Conservation (phyloP, 306 rosid genomes). For the Vicia villosa region DNA sequence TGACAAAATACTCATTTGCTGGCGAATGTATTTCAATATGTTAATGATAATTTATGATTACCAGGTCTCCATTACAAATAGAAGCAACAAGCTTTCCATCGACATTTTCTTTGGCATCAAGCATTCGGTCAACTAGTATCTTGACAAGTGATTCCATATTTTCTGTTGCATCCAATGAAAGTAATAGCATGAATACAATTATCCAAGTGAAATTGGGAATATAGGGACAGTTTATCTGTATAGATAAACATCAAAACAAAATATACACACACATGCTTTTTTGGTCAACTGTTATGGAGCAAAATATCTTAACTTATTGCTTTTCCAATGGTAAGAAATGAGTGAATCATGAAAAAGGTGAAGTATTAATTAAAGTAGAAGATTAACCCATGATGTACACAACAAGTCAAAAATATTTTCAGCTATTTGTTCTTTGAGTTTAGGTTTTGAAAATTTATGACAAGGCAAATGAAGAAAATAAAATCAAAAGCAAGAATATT, state of each 20-base stretch:
- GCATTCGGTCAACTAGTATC: slow-evolving; percentile 59
- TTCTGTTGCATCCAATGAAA: slow-evolving; percentile 44
- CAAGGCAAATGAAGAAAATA: neutral
- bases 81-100: slow-evolving; percentile 64
- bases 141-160: slow-evolving; percentile 56
- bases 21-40: too few relatives aligned
- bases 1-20: too few relatives aligned
- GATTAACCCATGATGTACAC: neutral
- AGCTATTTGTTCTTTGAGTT: neutral
- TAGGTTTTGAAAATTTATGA: neutral
- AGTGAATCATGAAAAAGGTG: neutral
- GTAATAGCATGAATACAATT: slow-evolving; percentile 24
- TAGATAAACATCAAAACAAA: slow-evolving; percentile 21
- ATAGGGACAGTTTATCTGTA: neutral
- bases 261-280: neutral
- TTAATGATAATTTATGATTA: slow-evolving; percentile 23
- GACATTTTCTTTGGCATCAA: slow-evolving; percentile 75
- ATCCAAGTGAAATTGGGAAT: slow-evolving; percentile 18
- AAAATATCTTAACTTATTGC: neutral
- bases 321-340: neutral
- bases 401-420: neutral
- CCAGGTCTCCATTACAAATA: slow-evolving; percentile 49
- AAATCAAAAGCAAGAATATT: neutral
- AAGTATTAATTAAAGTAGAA: slow-evolving; percentile 3
- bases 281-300: neutral